These are phyloP conservation scores for Amaranthus hypochondriacus DNA, from an alignment of 148 eudicot genomes.

Conservation along the genomic window DNA sequence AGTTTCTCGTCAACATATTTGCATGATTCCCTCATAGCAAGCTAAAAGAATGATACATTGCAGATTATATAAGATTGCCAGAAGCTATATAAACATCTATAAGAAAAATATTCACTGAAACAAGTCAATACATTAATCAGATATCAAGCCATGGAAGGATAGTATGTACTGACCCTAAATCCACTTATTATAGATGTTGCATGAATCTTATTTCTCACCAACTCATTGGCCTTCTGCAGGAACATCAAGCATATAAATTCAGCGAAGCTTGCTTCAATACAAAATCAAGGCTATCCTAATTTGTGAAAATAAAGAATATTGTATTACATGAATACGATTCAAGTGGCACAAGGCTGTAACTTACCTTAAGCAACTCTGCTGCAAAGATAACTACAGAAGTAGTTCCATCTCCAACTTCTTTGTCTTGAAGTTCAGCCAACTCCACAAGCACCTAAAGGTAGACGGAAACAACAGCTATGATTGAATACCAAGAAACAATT, in stretches of 20 bases:
- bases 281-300: background rate
- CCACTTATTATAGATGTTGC: conserved; percentile 94
- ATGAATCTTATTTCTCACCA: conserved; percentile 92
- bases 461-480: background rate
- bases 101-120: background rate
- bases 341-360: background rate
- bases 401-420: conserved; percentile 99
- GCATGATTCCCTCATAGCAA: conserved; percentile 30
- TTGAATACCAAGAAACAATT: background rate
- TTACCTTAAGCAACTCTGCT: conserved; percentile 95
- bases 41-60: conserved; percentile 41
- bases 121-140: background rate
- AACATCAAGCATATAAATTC: conserved; percentile 13
- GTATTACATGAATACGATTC: background rate
- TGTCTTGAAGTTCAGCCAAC: conserved; percentile 97
- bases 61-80: background rate
- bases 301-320: background rate
- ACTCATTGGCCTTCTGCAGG: conserved; percentile 84
- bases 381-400: conserved; percentile 96
- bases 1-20: too few relatives aligned
- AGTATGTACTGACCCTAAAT: conserved; percentile 54
- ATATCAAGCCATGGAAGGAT: background rate
- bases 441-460: conserved; percentile 75
- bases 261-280: background rate
- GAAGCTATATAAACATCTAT: background rate